These are phyloP conservation scores for Zymoseptoria pseudotritici DNA, from an alignment of 2,329 filamentous ascomycete species.

Conservation along the genomic window DNA sequence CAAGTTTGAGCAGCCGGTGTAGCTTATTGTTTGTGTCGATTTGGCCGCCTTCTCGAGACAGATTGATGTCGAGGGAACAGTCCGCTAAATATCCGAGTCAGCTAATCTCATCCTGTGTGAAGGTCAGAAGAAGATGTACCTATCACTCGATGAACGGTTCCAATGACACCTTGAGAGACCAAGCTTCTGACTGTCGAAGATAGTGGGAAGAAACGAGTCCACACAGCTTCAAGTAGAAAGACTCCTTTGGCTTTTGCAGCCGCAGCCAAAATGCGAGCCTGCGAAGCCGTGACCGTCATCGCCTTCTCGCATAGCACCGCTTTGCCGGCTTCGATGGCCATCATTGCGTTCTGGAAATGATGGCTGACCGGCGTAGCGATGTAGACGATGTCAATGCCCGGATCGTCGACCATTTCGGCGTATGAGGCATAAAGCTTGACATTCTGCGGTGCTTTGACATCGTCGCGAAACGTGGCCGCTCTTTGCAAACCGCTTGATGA, in stretches of 20 bases:
- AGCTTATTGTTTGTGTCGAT: too few relatives aligned
- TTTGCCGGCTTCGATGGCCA: conserved; percentile 39
- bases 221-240: conserved; percentile 43
- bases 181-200: too few relatives aligned
- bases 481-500: background rate
- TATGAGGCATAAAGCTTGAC: conserved; percentile 35
- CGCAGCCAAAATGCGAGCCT: conserved; percentile 35
- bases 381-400: conserved; percentile 40
- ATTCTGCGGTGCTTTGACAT: background rate
- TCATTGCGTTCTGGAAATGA: conserved; percentile 39
- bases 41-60: too few relatives aligned
- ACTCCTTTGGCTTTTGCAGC: conserved; percentile 36
- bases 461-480: background rate
- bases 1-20: too few relatives aligned
- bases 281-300: conserved; percentile 35
- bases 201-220: conserved; percentile 39
- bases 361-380: conserved; percentile 42
- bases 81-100: too few relatives aligned
- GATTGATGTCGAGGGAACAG: too few relatives aligned
- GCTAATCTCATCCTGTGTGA: too few relatives aligned
- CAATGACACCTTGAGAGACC: too few relatives aligned
- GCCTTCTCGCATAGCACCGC: conserved; percentile 43
- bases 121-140: too few relatives aligned
- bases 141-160: too few relatives aligned
- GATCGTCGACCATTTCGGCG: conserved; percentile 34